Conservation (phyloP, 805 yeast species). For the Danielia oregonensis region DNA sequence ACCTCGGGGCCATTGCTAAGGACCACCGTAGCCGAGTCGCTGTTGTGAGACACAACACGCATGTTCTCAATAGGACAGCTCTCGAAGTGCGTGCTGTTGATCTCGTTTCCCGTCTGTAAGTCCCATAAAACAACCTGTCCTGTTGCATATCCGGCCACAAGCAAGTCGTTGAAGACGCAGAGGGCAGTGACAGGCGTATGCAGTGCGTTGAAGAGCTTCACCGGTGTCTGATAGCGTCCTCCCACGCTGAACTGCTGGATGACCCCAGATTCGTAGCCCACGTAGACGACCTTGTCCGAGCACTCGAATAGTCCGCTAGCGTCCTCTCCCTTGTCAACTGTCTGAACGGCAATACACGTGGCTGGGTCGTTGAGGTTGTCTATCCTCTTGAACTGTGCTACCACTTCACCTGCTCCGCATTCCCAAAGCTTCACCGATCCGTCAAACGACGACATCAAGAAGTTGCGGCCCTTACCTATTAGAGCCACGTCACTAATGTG, state of each 20-base stretch:
- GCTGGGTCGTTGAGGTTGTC: constrained; percentile 17
- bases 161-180: constrained; percentile 3
- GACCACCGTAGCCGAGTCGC: constrained; percentile 1
- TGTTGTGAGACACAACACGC: not conserved
- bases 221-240: constrained; percentile 12
- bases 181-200: constrained; percentile 13
- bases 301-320: constrained; percentile 43
- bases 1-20: constrained; percentile 27
- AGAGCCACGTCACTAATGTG: constrained; percentile 47
- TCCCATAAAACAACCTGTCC: constrained; percentile 17
- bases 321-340: not conserved
- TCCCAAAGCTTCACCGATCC: constrained; percentile 67
- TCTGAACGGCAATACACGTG: constrained; percentile 11
- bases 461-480: constrained; percentile 65
- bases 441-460: constrained; percentile 52
- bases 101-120: not conserved
- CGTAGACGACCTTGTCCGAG: constrained; percentile 38
- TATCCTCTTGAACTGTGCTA: constrained; percentile 27
- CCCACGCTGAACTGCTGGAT: constrained; percentile 21
- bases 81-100: constrained; percentile 3
- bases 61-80: constrained; percentile 7
- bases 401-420: constrained; percentile 52
- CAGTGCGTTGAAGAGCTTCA: not conserved
- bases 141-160: constrained; percentile 20
- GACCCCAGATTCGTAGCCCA: constrained; percentile 40